These are phyloP conservation scores for Rhizopogon sp. DNA, from an alignment of 768 basidiomycete genomes.

Conservation along the genomic window DNA sequence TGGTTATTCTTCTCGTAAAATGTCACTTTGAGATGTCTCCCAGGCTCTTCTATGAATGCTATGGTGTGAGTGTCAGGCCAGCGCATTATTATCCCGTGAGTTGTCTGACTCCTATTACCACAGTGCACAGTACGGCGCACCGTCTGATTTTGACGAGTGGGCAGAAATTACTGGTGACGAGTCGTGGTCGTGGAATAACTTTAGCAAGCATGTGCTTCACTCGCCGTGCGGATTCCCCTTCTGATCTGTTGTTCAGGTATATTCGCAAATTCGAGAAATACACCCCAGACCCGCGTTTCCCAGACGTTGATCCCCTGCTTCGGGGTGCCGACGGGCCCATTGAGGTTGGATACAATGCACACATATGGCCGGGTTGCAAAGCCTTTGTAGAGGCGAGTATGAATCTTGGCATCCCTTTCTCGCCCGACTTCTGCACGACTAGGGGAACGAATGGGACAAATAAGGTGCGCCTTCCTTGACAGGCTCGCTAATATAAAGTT, in stretches of 20 bases:
- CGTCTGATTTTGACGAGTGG: slow-evolving; percentile 69
- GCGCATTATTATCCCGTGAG: not conserved
- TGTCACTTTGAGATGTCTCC: not conserved
- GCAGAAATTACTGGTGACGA: slow-evolving; percentile 47
- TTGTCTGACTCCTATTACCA: slow-evolving; percentile 4
- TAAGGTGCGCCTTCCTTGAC: slow-evolving; percentile 36
- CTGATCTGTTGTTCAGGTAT: slow-evolving; percentile 40
- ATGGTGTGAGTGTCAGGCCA: slow-evolving; percentile 28
- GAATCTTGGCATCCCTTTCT: slow-evolving; percentile 46
- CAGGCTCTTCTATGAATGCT: slow-evolving; percentile 65
- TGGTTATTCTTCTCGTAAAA: slow-evolving; percentile 6
- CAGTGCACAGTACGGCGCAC: slow-evolving; percentile 56
- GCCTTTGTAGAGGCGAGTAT: slow-evolving; percentile 53
- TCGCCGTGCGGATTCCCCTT: not conserved
- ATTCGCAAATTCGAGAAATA: slow-evolving; percentile 66
- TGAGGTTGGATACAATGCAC: slow-evolving; percentile 51
- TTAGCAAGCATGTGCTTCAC: slow-evolving; percentile 37
- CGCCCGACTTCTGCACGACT: slow-evolving; percentile 52
- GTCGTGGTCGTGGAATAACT: slow-evolving; percentile 51
- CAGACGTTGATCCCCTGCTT: slow-evolving; percentile 39
- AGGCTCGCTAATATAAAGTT: not conserved
- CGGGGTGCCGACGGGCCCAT: slow-evolving; percentile 55
- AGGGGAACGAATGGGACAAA: slow-evolving; percentile 56
- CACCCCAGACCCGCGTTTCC: slow-evolving; percentile 43
- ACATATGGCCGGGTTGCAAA: slow-evolving; percentile 39